phyloP scores from a whole-genome alignment of 768 basidiomycete species.

The Calocera cornea region DNA sequence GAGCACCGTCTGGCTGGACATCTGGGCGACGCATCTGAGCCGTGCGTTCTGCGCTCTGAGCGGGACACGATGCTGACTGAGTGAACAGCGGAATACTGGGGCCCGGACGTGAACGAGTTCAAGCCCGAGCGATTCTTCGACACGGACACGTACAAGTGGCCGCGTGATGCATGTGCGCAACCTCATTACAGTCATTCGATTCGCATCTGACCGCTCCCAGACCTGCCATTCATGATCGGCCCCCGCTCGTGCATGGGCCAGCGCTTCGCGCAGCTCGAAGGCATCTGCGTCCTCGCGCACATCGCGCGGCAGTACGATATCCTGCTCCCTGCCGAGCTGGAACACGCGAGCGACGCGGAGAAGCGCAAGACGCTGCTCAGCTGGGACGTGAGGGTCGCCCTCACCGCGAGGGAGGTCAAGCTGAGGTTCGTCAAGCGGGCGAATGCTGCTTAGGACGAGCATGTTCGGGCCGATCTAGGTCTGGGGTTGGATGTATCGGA shows the following conservation, averaged over 20 bases:
- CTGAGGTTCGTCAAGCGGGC: constrained; percentile 13
- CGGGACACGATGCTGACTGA: not conserved
- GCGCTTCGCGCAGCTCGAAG: constrained; percentile 35
- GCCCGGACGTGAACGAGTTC: constrained; percentile 32
- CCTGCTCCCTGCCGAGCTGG: constrained; percentile 28
- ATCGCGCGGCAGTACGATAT: constrained; percentile 33
- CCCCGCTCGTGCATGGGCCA: constrained; percentile 38
- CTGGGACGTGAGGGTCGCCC: constrained; percentile 29
- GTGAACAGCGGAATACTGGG: constrained; percentile 36
- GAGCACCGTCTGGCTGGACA: constrained; percentile 30
- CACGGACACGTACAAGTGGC: constrained; percentile 37
- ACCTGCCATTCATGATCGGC: constrained; percentile 32
- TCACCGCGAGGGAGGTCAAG: constrained; percentile 23
- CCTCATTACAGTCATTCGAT: not conserved
- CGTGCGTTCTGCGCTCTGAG: constrained; percentile 23
- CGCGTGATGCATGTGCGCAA: constrained; percentile 36
- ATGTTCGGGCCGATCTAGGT: not conserved
- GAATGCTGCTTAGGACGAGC: not conserved
- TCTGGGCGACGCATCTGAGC: constrained; percentile 34
- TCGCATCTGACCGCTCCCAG: constrained; percentile 11
- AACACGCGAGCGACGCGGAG: constrained; percentile 24
- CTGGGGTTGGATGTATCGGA: not conserved
- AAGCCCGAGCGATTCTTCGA: constrained; percentile 41
- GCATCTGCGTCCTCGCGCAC: constrained; percentile 31
- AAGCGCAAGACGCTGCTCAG: constrained; percentile 21